phyloP scores from a whole-genome alignment of 2,329 filamentous ascomycete species.

The Cladobotryum protrusum region DNA sequence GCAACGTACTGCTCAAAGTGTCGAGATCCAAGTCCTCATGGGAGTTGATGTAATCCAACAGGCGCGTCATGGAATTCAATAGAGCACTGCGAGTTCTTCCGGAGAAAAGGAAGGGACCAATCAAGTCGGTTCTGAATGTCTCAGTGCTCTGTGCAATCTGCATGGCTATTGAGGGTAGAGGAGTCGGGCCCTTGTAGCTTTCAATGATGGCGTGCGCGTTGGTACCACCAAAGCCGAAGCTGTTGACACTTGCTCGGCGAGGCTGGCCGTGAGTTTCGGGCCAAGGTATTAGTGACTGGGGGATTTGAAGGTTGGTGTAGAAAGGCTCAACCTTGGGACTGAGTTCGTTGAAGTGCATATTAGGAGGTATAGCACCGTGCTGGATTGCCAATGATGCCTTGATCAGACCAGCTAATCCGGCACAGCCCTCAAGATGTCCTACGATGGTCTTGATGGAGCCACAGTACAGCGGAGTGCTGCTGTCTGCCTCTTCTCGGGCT shows the following conservation, averaged over 20 bases:
- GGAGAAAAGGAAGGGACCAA: too few species aligned
- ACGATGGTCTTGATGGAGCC: slow-evolving; percentile 13
- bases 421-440: slow-evolving; percentile 17
- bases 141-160: too few species aligned
- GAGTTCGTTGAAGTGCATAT: slow-evolving; percentile 17
- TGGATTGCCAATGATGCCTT: slow-evolving; percentile 10
- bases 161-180: too few species aligned
- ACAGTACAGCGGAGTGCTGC: background rate
- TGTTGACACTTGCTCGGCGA: slow-evolving; percentile 22
- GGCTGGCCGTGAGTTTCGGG: slow-evolving; percentile 10
- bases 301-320: slow-evolving; percentile 16
- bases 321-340: background rate
- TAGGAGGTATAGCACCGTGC: slow-evolving; percentile 16
- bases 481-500: too few species aligned
- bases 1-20: too few species aligned
- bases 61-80: too few species aligned
- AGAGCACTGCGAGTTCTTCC: too few species aligned
- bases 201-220: slow-evolving; percentile 39
- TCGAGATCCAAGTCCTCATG: too few species aligned
- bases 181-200: background rate
- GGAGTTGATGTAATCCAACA: too few species aligned
- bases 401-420: slow-evolving; percentile 12
- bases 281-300: slow-evolving; percentile 17
- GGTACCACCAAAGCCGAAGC: slow-evolving; percentile 37
- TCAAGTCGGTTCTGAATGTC: too few species aligned